phyloP scores from a whole-genome alignment of 352 stramenopile genomes.

The Globisporangium parvum region DNA sequence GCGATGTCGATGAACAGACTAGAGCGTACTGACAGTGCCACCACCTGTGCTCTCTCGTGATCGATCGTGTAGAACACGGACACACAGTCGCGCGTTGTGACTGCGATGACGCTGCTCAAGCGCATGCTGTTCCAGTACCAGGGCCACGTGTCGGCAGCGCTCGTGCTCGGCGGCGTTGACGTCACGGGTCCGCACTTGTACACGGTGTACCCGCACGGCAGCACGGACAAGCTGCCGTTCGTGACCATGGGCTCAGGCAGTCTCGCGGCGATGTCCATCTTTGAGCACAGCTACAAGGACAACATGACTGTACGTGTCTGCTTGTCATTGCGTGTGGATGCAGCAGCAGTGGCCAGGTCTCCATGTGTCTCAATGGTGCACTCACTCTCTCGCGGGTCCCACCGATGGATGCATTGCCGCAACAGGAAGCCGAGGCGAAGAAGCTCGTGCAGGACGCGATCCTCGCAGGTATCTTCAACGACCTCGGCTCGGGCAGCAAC shows the following conservation, averaged over 20 bases:
- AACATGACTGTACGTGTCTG: conserved; percentile 75
- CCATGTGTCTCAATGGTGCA: background rate
- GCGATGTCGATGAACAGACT: no score
- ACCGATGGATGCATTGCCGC: no score
- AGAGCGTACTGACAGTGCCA: background rate
- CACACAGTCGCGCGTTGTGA: conserved; percentile 91
- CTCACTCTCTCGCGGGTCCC: no score
- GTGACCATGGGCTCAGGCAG: conserved; percentile 98
- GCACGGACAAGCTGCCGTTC: conserved; percentile 95
- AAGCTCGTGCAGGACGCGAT: conserved; percentile 96
- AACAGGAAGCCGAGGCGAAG: conserved; percentile 93
- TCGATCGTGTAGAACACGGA: conserved; percentile 50
- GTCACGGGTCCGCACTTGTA: conserved; percentile 94
- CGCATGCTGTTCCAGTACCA: conserved; percentile 96
- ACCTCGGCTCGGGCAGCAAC: conserved; percentile 96
- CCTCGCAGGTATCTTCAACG: conserved; percentile 97
- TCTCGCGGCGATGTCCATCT: conserved; percentile 97
- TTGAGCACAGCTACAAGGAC: conserved; percentile 94
- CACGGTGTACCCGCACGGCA: conserved; percentile 97
- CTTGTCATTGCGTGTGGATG: no score
- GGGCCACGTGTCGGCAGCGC: conserved; percentile 92
- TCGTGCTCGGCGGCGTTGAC: conserved; percentile 98
- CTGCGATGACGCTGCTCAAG: conserved; percentile 96
- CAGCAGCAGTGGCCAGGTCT: no score
- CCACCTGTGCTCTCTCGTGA: background rate